Conservation (phyloP, 306 rosid genomes). For the Psophocarpus tetragonolobus region DNA sequence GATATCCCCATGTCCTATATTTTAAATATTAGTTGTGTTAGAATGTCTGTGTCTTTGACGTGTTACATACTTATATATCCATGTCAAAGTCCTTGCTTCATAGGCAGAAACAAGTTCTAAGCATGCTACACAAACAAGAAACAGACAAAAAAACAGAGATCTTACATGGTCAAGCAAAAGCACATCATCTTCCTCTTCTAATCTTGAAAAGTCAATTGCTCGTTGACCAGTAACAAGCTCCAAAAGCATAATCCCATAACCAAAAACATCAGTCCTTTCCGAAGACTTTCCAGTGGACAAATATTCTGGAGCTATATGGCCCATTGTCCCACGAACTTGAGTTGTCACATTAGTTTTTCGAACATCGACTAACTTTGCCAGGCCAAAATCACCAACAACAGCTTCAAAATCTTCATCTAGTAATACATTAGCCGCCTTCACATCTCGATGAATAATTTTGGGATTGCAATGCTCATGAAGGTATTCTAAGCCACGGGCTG, state of each 20-base stretch:
- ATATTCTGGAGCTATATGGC: constrained; percentile 99
- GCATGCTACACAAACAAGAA: constrained; percentile 29
- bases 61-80: too few relatives aligned
- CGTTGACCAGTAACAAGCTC: constrained; percentile 97
- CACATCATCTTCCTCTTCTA: constrained; percentile 98
- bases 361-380: constrained; percentile 98
- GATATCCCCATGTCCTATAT: too few relatives aligned
- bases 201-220: constrained; percentile 93
- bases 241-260: constrained; percentile 95
- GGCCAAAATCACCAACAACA: constrained; percentile 96
- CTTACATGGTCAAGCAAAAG: constrained; percentile 94
- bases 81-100: too few relatives aligned
- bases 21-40: too few relatives aligned
- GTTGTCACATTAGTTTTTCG: constrained; percentile 93
- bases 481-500: constrained; percentile 97
- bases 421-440: constrained; percentile 97
- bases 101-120: constrained; percentile 17
- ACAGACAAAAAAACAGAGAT: constrained; percentile 11
- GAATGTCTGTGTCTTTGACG: too few relatives aligned
- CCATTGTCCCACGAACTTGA: constrained; percentile 99
- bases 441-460: constrained; percentile 97
- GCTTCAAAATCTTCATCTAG: constrained; percentile 98
- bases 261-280: constrained; percentile 98
- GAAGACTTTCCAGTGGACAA: constrained; percentile 98
- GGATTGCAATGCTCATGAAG: constrained; percentile 99